These are phyloP conservation scores for Penicillium sp. DNA, from an alignment of 2,329 filamentous ascomycete genomes.

Conservation along the genomic window DNA sequence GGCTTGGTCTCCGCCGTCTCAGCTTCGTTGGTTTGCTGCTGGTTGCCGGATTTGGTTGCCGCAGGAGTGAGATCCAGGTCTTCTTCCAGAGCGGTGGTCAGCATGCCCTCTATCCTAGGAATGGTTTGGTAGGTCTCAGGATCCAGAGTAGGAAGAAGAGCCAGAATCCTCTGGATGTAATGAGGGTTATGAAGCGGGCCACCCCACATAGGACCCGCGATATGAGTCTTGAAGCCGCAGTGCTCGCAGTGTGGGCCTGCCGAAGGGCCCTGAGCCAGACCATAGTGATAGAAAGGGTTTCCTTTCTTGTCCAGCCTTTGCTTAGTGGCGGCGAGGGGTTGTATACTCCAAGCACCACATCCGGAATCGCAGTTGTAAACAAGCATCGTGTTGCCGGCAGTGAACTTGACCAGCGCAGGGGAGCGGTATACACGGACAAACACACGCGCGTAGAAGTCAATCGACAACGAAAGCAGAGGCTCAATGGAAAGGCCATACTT, in stretches of 20 bases:
- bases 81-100: conserved; percentile 83
- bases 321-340: conserved; percentile 69
- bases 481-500: conserved; percentile 85
- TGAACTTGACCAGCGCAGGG: conserved; percentile 81
- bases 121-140: conserved; percentile 71
- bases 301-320: conserved; percentile 65
- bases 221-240: conserved; percentile 79
- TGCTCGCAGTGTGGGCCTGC: conserved; percentile 67
- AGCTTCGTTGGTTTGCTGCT: conserved; percentile 8
- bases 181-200: conserved; percentile 79
- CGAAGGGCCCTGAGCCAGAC: conserved; percentile 66
- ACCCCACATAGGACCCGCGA: conserved; percentile 92
- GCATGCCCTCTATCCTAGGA: conserved; percentile 81
- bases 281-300: conserved; percentile 70
- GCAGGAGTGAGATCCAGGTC: conserved; percentile 32
- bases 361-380: conserved; percentile 87
- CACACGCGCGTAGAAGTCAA: conserved; percentile 89
- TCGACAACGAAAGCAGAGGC: conserved; percentile 84
- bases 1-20: conserved; percentile 10
- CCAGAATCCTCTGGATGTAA: conserved; percentile 76
- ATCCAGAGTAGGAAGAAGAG: conserved; percentile 63
- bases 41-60: not conserved
- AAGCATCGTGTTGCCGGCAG: conserved; percentile 86
- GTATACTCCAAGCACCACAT: conserved; percentile 86
- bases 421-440: conserved; percentile 80